These are phyloP conservation scores for Boletus holoroseus DNA, from an alignment of 1,284 basidiomycete genomes.

Conservation along the genomic window DNA sequence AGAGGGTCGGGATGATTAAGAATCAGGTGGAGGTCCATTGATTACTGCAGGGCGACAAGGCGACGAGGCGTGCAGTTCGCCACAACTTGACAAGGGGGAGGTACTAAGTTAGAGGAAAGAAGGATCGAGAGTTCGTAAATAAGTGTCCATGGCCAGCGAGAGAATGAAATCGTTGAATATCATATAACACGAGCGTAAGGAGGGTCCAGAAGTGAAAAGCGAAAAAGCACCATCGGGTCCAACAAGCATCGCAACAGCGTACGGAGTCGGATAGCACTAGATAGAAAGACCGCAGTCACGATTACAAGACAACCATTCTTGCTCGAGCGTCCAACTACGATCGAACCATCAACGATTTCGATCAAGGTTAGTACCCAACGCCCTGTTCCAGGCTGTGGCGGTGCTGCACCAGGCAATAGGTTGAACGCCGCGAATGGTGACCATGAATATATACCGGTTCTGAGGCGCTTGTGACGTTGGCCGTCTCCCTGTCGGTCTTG, in stretches of 20 bases:
- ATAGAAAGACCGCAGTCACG: background rate
- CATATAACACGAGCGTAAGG: too few relatives aligned
- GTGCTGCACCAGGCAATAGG: conserved; percentile 67
- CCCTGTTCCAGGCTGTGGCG: conserved; percentile 45
- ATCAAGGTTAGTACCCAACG: conserved; percentile 8
- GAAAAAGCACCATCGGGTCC: background rate
- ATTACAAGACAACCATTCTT: background rate
- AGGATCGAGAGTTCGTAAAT: too few relatives aligned
- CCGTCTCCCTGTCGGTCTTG: conserved; percentile 47
- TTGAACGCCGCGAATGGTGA: conserved; percentile 45
- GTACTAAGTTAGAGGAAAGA: background rate
- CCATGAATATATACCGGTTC: conserved; percentile 63
- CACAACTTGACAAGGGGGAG: too few relatives aligned
- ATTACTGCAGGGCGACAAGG: background rate
- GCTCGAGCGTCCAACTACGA: conserved; percentile 7
- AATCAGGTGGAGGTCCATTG: background rate
- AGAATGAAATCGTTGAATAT: too few relatives aligned
- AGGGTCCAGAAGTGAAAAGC: too few relatives aligned
- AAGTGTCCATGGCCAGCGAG: too few relatives aligned
- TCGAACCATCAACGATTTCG: background rate
- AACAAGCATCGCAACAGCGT: conserved; percentile 11
- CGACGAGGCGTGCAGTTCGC: background rate
- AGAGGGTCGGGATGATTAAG: background rate
- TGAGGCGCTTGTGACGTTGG: conserved; percentile 58
- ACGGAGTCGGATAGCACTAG: conserved; percentile 4